These are phyloP conservation scores for Rhipidocladum racemiflorum DNA, from an alignment of 176 grass and related monocot genomes.

Conservation along the genomic window DNA sequence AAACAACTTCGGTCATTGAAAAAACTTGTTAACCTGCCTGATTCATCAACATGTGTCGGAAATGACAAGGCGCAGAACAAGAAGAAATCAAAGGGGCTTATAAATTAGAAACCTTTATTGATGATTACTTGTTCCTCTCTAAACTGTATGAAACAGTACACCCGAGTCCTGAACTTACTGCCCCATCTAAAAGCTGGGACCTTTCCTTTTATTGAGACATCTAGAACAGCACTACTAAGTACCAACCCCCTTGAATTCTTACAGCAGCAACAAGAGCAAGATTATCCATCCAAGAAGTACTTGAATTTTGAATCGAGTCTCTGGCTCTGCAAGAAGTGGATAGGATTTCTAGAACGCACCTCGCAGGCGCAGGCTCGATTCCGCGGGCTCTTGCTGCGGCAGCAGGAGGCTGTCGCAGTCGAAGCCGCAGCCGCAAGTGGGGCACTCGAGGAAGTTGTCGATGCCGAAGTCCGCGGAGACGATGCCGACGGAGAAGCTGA, in stretches of 20 bases:
- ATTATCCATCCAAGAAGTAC: not conserved
- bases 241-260: not conserved
- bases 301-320: not conserved
- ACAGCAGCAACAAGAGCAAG: conserved; percentile 8
- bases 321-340: not conserved
- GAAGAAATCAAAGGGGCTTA: not conserved
- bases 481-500: conserved; percentile 89
- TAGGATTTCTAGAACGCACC: conserved; percentile 48
- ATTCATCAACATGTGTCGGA: not conserved
- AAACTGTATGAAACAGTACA: conserved; percentile 33
- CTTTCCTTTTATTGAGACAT: conserved; percentile 27
- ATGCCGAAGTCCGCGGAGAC: conserved; percentile 79
- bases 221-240: not conserved
- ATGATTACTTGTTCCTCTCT: conserved; percentile 11
- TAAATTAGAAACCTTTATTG: not conserved
- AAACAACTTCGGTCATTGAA: not conserved
- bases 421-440: conserved; percentile 83
- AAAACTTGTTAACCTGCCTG: not conserved
- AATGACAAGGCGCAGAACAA: not conserved
- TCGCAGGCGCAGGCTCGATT: conserved; percentile 31
- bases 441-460: conserved; percentile 74
- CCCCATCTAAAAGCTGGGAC: conserved; percentile 37
- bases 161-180: conserved; percentile 4
- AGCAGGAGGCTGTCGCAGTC: conserved; percentile 41
- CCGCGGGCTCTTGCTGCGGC: not conserved